Base-by-base conservation (phyloP, 1,284 basidiomycete species). In the Ganoderma leucocontextum region DNA sequence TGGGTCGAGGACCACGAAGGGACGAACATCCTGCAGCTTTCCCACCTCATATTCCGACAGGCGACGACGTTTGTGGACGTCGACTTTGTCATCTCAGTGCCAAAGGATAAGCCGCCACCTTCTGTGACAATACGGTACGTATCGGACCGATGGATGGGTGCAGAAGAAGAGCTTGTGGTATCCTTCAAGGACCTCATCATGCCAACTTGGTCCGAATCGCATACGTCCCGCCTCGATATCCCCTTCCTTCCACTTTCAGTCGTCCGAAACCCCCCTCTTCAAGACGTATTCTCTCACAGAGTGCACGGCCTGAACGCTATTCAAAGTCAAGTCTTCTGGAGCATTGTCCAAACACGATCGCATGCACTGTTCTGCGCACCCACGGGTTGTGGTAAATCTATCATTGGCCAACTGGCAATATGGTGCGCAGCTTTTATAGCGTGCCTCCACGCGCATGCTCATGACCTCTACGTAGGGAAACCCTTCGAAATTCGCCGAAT, bases 71-170 rank as follows among this genome's bases (percentile, higher is more conserved):
- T 77, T 17, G 70, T 95, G 52, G 84, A 91, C 63, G 80, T 93
- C n/a, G 91, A 95, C 59, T 97, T 98, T 76, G 83, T 95, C 64
- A 89, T 98, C 58, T 89, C 94, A 0, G 86, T 97, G 64, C 84
- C 89, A 3, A 80, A 84, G 36, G 85, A 86, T 15, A 82, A 84
- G 44, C 82, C 85, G 9, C 89, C 89, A 0, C 81, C 89, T 13
- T 91, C 86, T 19, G 81, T 95, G 60, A 89, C 86, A 5, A 84
- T 98, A 62, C 89, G 93, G 35, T 91, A 92, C 72, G 87, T 97
- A 55, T 99, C 96, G 1, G 96, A 99, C 79, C 87, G 89, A 71
- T 99, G 98, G 98, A 85, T 98, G 70, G 96, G 96, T 10, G 93
- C 96, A 8, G 96, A 98, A 74, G 90, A 94, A 66, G 89, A 92